Conservation (phyloP, 2,329 filamentous ascomycete species). For the Albophoma yamanashiensis region DNA sequence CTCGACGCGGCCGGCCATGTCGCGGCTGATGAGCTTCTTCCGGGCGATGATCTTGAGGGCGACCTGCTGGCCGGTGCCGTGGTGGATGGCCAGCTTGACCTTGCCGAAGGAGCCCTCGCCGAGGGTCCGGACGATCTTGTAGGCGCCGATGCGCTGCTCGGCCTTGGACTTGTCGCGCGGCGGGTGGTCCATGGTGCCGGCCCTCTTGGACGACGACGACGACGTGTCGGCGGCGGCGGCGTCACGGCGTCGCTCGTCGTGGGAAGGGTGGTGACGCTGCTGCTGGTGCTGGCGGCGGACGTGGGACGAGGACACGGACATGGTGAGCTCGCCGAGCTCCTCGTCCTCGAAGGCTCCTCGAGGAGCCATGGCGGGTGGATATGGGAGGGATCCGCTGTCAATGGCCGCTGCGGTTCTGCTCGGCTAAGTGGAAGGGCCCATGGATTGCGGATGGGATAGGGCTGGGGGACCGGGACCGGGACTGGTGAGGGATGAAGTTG, state of each 20-base stretch:
- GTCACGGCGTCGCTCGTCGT: constrained; percentile 13
- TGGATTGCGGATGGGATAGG: background rate
- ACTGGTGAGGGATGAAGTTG: background rate
- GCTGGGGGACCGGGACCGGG: no score
- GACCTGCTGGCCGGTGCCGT: constrained; percentile 87
- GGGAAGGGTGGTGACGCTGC: constrained; percentile 10
- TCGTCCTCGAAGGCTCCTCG: constrained; percentile 62
- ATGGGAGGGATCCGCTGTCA: constrained; percentile 1
- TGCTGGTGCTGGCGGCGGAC: constrained; percentile 40
- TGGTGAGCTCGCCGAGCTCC: constrained; percentile 75
- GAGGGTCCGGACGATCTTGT: constrained; percentile 80
- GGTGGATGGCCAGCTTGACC: constrained; percentile 91
- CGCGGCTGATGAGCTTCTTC: constrained; percentile 89
- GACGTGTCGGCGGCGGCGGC: constrained; percentile 12
- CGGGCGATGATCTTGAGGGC: constrained; percentile 96
- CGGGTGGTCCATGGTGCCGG: constrained; percentile 23
- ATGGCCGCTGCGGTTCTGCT: background rate
- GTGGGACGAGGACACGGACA: constrained; percentile 57
- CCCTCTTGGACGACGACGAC: constrained; percentile 16
- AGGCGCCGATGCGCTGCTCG: constrained; percentile 82
- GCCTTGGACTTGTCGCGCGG: constrained; percentile 43
- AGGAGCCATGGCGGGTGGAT: constrained; percentile 31
- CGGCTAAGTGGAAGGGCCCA: background rate
- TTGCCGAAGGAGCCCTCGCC: constrained; percentile 98
- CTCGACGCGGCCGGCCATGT: constrained; percentile 97